Evolutionary conservation across 2,329 filamentous ascomycete genomes (phyloP).

Genomic region (Fusarium concolor): DNA sequence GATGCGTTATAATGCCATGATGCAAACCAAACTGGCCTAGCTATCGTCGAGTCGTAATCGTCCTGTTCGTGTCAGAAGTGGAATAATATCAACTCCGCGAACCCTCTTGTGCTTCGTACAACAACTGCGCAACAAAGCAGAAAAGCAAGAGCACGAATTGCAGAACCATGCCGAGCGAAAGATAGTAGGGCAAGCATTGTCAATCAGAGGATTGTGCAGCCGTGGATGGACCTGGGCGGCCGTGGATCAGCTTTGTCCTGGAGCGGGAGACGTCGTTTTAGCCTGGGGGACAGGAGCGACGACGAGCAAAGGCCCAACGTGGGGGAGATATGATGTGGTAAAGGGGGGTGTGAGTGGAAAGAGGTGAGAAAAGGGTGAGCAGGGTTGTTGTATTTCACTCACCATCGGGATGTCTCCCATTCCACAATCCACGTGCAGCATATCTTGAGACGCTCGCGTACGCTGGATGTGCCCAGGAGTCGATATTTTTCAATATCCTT

Average conservation of each 20-base stretch:
- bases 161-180: conserved; percentile 32
- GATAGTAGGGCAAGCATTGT: conserved; percentile 28
- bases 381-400: conserved; percentile 52
- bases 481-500: conserved; percentile 83
- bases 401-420: conserved; percentile 79
- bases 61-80: conserved; percentile 33
- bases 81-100: conserved; percentile 16
- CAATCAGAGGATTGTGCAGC: conserved; percentile 50
- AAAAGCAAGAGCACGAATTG: conserved; percentile 34
- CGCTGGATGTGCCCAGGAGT: conserved; percentile 77
- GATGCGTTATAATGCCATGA: conserved; percentile 12
- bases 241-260: conserved; percentile 47
- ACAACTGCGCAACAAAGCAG: conserved; percentile 18
- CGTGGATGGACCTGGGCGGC: conserved; percentile 47
- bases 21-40: conserved; percentile 19
- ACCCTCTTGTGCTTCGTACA: conserved; percentile 16
- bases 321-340: neutral
- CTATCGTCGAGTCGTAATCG: conserved; percentile 19
- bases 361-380: neutral
- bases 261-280: conserved; percentile 36
- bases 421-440: conserved; percentile 82
- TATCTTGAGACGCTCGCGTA: conserved; percentile 84
- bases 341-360: neutral
- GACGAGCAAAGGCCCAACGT: conserved; percentile 1
- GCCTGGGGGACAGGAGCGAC: conserved; percentile 29